A percentile compares a stretch with the other conserved stretches of the same genome.
These are phyloP conservation scores for Dispira simplex DNA, from an alignment of 192 early-diverging fungal genomes.

Conservation along the genomic window DNA sequence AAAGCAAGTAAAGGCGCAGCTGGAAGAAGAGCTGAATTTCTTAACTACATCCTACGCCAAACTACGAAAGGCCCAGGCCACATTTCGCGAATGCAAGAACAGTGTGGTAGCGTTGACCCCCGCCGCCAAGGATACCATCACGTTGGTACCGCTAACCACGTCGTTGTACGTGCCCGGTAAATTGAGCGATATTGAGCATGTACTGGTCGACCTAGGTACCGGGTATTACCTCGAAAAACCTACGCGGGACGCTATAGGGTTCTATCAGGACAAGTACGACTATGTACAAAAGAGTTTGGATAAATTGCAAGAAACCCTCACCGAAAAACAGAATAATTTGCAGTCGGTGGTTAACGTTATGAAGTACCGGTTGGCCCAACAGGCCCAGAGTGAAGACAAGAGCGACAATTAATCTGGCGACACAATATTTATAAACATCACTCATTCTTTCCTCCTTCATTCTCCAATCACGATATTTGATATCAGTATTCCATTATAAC, in stretches of 20 bases:
- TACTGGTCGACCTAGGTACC: not conserved
- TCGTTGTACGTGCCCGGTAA: not conserved
- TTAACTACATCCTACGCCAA: not conserved
- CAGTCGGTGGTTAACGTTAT: not conserved
- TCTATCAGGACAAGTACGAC: not conserved
- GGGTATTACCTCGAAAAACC: not conserved
- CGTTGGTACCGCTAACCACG: not conserved
- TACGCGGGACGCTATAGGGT: not conserved
- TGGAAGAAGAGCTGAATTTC: slow-evolving; percentile 1
- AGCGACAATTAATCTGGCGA: not conserved
- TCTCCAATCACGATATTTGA: too few relatives aligned
- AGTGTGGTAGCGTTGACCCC: not conserved
- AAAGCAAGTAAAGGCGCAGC: not conserved
- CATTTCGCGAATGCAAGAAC: not conserved
- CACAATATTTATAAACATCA: not conserved
- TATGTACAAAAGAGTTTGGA: not conserved
- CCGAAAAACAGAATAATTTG: not conserved
- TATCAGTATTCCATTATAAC: too few relatives aligned
- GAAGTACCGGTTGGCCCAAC: not conserved
- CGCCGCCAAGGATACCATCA: not conserved
- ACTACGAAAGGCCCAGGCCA: not conserved
- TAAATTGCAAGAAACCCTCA: not conserved
- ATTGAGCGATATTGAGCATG: not conserved
- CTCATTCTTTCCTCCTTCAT: too few relatives aligned
- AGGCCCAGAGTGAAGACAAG: not conserved